Conservation (phyloP, 75 land plant species). For the Ceratopteris richardii region DNA sequence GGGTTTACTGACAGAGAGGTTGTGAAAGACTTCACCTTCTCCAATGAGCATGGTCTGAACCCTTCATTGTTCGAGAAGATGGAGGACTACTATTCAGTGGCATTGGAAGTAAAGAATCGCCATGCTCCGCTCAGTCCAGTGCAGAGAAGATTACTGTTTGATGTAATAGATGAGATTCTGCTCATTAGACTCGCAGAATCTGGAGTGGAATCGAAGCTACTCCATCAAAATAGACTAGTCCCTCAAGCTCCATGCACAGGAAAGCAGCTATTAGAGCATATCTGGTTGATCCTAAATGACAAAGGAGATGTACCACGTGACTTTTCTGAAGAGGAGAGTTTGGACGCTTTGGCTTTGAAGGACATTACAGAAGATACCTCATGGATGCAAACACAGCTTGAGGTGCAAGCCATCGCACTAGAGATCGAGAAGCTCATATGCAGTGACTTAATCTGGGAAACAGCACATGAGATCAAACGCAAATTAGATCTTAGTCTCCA, state of each 20-base stretch:
- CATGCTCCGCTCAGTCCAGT: neutral
- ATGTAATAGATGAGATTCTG: slow-evolving; percentile 1
- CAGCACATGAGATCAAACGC: neutral
- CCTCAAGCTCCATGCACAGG: neutral
- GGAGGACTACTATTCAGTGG: neutral
- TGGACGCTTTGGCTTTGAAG: neutral
- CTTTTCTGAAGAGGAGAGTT: neutral
- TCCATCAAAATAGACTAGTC: neutral
- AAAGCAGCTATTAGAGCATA: slow-evolving; percentile 1
- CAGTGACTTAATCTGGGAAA: neutral
- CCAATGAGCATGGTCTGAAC: neutral
- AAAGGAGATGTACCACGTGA: neutral
- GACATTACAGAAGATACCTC: neutral
- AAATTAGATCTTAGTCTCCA: no score
- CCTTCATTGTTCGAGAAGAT: neutral
- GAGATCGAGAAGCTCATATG: neutral
- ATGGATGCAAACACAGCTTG: neutral
- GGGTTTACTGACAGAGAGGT: neutral
- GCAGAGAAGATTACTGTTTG: neutral
- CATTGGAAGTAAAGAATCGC: neutral
- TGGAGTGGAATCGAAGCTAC: neutral
- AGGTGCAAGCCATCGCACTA: neutral
- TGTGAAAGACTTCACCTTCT: neutral
- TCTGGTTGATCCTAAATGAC: neutral
- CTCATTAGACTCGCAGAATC: neutral